These are phyloP conservation scores for Beta macrorhiza DNA, from an alignment of 179 eudicot species.

Conservation along the genomic window DNA sequence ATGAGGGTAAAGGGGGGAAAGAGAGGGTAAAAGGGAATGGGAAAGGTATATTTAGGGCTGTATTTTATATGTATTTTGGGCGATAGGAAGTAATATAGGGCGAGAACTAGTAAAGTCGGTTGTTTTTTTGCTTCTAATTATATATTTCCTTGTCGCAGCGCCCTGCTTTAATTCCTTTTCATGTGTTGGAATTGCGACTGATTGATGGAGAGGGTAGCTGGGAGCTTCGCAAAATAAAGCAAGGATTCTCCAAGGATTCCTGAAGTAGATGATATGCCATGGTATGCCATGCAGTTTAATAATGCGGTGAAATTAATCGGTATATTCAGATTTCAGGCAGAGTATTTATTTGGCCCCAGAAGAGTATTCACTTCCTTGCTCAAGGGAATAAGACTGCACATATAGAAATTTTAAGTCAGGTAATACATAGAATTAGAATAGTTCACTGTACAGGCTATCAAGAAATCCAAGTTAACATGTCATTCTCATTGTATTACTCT, in stretches of 20 bases:
- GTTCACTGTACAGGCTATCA: conserved; percentile 20
- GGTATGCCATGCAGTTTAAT: not conserved
- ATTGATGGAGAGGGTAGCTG: conserved; percentile 93
- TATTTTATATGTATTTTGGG: too few species aligned
- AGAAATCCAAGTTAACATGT: conserved; percentile 1
- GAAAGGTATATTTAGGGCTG: too few species aligned
- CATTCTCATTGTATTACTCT: conserved; percentile 17
- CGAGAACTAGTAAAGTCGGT: too few species aligned
- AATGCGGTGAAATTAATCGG: not conserved
- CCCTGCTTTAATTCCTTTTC: conserved; percentile 93
- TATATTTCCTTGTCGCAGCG: conserved; percentile 48
- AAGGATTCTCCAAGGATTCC: not conserved
- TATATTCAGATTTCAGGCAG: conserved; percentile 8
- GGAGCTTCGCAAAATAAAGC: conserved; percentile 83
- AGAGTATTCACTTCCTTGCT: conserved; percentile 12
- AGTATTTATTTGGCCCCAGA: conserved; percentile 18
- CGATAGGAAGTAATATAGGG: too few species aligned
- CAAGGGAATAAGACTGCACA: conserved; percentile 25
- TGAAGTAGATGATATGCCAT: not conserved
- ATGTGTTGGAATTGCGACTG: conserved; percentile 67
- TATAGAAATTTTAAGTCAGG: conserved; percentile 17
- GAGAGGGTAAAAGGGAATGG: too few species aligned
- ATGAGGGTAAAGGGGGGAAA: too few species aligned
- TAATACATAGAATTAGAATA: conserved; percentile 4
- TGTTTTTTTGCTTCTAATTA: conserved; percentile 3